Percentiles rank a stretch among this genome's conserved stretches.
Conservation (phyloP, 441 rosid genomes). For the Erysimum cheiri region DNA sequence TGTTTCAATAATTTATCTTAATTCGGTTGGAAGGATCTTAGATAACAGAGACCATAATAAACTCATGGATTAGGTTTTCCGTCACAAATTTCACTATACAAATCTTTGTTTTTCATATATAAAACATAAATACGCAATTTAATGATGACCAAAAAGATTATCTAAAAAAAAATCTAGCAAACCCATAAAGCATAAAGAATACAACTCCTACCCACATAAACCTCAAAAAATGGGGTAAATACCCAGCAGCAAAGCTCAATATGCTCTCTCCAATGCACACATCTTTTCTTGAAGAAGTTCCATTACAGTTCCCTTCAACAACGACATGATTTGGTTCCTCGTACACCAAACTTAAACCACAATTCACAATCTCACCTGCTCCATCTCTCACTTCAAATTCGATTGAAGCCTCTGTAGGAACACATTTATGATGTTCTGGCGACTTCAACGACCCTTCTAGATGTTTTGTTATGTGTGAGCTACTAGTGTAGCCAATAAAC, state of each 20-base stretch:
- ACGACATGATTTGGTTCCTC: constrained; percentile 38
- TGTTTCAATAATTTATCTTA: too few relatives aligned
- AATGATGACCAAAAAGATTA: not conserved
- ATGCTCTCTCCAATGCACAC: not conserved
- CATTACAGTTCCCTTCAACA: constrained; percentile 14
- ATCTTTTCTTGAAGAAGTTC: not conserved
- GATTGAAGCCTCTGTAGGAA: constrained; percentile 36
- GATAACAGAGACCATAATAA: not conserved
- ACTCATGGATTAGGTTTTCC: not conserved
- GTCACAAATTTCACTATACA: not conserved
- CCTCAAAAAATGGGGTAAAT: constrained; percentile 15
- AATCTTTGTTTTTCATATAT: not conserved
- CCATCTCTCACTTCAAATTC: constrained; percentile 26
- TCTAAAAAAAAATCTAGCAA: not conserved
- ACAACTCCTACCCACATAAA: constrained; percentile 15
- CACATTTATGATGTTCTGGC: not conserved
- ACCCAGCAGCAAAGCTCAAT: constrained; percentile 5
- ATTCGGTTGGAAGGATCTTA: not conserved
- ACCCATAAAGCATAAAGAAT: constrained; percentile 19
- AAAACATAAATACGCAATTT: not conserved
- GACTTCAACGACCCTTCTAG: not conserved
- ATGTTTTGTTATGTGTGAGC: constrained; percentile 22
- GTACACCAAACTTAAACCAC: constrained; percentile 37
- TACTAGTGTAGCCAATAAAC: constrained; percentile 33
- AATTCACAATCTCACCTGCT: constrained; percentile 33